Percentiles rank a stretch among this genome's conserved stretches.
phyloP scores from a whole-genome alignment of 2,329 filamentous ascomycete species.

The Aspergillus novoparasiticus region DNA sequence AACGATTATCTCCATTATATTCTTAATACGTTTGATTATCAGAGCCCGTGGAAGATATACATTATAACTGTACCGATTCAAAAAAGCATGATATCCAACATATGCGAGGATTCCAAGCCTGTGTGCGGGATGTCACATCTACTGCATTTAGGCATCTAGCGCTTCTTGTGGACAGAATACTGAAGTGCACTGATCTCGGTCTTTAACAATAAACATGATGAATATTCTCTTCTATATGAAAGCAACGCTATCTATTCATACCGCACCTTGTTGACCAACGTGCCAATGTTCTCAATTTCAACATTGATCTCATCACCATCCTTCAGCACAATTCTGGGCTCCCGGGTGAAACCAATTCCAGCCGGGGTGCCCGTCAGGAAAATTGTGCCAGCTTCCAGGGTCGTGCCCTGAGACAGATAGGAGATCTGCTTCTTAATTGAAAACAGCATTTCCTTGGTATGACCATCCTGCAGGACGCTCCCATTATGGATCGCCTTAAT shows the following conservation, averaged over 20 bases:
- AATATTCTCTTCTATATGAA: not conserved
- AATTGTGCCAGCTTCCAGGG: constrained; percentile 27
- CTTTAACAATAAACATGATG: rapidly evolving
- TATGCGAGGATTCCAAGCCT: not conserved
- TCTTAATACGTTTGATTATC: not conserved
- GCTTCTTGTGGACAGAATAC: not conserved
- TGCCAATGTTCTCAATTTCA: constrained; percentile 33
- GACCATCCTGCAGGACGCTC: constrained; percentile 42
- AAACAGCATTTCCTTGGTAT: constrained; percentile 45
- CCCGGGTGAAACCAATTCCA: constrained; percentile 37
- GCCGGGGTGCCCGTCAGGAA: constrained; percentile 31
- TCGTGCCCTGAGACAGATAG: constrained; percentile 42
- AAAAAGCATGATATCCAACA: no score
- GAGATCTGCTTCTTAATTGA: constrained; percentile 40
- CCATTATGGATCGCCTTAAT: constrained; percentile 46
- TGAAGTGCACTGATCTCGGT: rapidly evolving
- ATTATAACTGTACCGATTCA: not conserved
- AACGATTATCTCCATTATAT: not conserved
- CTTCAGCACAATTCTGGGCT: constrained; percentile 27
- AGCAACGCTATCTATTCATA: constrained; percentile 22
- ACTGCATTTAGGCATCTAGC: not conserved
- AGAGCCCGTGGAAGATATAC: not conserved
- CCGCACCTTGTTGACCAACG: constrained; percentile 32
- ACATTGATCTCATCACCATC: constrained; percentile 34
- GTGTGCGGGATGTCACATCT: not conserved